Conservation (phyloP, 192 early-diverging fungal genomes). For the Spizellomyces punctatus region DNA sequence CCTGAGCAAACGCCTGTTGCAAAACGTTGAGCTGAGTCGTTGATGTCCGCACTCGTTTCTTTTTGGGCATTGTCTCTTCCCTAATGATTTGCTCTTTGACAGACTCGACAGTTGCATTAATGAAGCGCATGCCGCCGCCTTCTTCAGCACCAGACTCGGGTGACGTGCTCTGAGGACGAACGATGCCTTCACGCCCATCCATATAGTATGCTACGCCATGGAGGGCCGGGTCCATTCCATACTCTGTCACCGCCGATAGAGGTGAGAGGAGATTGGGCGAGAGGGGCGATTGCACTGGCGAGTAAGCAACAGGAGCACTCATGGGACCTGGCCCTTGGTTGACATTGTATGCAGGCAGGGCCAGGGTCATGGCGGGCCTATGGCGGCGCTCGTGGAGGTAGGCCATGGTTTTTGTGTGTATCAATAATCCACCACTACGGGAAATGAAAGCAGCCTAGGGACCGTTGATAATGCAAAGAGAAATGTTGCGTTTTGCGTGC, state of each 20-base stretch:
- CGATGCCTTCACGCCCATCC: background rate
- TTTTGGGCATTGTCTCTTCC: constrained; percentile 43
- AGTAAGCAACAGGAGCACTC: constrained; percentile 4
- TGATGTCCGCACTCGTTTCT: constrained; percentile 68
- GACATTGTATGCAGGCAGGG: background rate
- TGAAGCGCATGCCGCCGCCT: constrained; percentile 20
- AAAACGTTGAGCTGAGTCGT: constrained; percentile 77
- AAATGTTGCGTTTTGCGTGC: too few relatives aligned
- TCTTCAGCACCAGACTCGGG: background rate
- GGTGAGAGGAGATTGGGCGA: background rate
- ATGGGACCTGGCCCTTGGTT: background rate
- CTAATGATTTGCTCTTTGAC: constrained; percentile 15
- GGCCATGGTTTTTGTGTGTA: background rate
- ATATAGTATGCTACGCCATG: background rate
- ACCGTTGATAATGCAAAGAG: too few relatives aligned
- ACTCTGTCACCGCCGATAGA: background rate
- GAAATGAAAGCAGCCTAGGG: too few relatives aligned
- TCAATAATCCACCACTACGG: too few relatives aligned
- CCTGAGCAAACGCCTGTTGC: constrained; percentile 70
- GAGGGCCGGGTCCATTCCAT: background rate
- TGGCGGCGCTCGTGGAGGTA: constrained; percentile 2
- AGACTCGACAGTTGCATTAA: constrained; percentile 30
- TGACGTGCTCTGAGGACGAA: background rate
- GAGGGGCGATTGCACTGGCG: background rate
- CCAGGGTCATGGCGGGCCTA: background rate